These are phyloP conservation scores for Exophiala phaeomuriformis DNA, from an alignment of 2,329 filamentous ascomycete genomes.

Conservation along the genomic window DNA sequence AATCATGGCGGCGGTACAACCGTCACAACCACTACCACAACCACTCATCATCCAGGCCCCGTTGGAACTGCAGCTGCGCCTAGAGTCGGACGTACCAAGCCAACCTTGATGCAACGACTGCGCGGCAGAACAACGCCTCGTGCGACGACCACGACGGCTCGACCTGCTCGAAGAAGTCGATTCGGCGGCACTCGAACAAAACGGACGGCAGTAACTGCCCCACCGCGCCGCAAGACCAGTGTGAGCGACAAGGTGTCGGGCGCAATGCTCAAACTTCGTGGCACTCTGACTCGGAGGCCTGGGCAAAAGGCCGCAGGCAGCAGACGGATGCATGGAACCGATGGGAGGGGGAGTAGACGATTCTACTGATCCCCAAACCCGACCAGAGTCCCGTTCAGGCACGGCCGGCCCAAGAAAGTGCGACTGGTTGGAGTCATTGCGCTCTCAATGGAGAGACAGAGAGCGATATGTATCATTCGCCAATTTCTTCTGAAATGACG, in stretches of 20 bases:
- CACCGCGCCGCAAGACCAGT: constrained; percentile 58
- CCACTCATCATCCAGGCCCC: constrained; percentile 12
- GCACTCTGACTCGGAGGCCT: constrained; percentile 59
- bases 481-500: constrained; percentile 3
- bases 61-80: not conserved
- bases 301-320: constrained; percentile 71
- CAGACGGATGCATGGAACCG: constrained; percentile 65
- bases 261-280: constrained; percentile 65
- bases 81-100: constrained; percentile 33
- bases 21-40: constrained; percentile 18
- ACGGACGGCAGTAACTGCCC: constrained; percentile 5
- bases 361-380: constrained; percentile 19
- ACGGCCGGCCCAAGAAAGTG: not conserved
- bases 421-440: constrained; percentile 13
- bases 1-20: constrained; percentile 15
- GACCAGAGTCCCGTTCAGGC: not conserved
- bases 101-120: constrained; percentile 50
- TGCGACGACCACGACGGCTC: constrained; percentile 39
- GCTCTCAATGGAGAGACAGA: constrained; percentile 15
- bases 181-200: constrained; percentile 6
- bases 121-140: constrained; percentile 37
- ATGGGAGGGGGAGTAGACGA: constrained; percentile 48
- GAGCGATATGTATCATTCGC: constrained; percentile 12
- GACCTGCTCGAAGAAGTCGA: constrained; percentile 28
- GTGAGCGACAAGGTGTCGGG: constrained; percentile 73